Base-by-base conservation (phyloP, 73 alveolate species). In the Paramecium sexaurelia region DNA sequence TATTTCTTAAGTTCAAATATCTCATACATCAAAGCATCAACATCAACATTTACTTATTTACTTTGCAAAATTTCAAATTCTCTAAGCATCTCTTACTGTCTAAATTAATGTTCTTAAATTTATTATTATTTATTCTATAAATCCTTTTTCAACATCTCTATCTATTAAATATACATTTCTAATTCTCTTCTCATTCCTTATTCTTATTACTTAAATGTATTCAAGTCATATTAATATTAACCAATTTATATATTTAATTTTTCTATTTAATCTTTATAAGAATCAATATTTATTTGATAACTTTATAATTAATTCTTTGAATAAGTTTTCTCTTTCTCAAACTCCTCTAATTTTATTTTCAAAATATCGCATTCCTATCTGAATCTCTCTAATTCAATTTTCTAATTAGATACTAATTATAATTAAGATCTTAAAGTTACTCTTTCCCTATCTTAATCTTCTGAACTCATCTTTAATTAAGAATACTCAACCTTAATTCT, bases 11-110 rank as follows among this genome's bases (percentile, higher is more conserved):
- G 45, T 75, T 75, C 89, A 75, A 36, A 75, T 75, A 75, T 75
- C 45, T 75, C 89, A 37, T 75, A 75, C 89, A 75, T 75, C 17
- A 75, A 75, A 13, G 89, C 89, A 75, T 75, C 89, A 37, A 39
- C 68, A 37, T 75, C 89, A 39, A 75, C 27, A 68, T 27, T 24
- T 68, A 24, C 26, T 11, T n/a, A 29, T 29, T 68, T 68, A 68
- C 55, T 29, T 29, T 68, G 7, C 24, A 68, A 6, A 13, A 29
- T 3, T 29, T 68, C 45, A 68, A 2, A 29, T n/a, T 68, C 85
- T 7, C 37, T 29, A 7, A 68, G n/a, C 10, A 29, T 29, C 37
- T 68, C 55, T 68, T 68, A 26, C 7, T 68, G 27, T 13, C 27
- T 68, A 6, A 68, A 29, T 68, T 33, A 29, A 68, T 19, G 27